Conservation (phyloP, 495 filamentous ascomycete genomes). For the Neurospora africana region DNA sequence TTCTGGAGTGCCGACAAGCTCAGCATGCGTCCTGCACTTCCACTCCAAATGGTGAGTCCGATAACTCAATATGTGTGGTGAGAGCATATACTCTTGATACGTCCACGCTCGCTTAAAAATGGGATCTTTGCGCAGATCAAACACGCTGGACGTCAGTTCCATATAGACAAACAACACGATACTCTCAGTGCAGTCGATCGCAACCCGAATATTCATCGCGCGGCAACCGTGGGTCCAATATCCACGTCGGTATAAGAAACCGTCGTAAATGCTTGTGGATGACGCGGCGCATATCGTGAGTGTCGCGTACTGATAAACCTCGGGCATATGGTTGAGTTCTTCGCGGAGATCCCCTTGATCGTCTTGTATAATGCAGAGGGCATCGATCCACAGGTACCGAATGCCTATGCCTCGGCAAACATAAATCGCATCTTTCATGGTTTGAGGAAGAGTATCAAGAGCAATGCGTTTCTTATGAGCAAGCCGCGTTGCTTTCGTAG, state of each 20-base stretch:
- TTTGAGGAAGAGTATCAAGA: not conserved
- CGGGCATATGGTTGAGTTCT: not conserved
- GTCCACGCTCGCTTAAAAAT: not conserved
- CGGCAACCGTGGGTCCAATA: not conserved
- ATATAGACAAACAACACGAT: not conserved
- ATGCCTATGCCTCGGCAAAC: not conserved
- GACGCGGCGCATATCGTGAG: not conserved
- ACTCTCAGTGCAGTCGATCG: not conserved
- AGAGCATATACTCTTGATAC: not conserved
- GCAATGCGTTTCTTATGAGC: not conserved
- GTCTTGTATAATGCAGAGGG: constrained; percentile 3
- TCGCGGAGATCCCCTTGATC: not conserved
- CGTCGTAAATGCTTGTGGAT: not conserved
- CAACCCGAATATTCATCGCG: not conserved
- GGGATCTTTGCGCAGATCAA: not conserved
- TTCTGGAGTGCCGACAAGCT: not conserved
- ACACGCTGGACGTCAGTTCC: not conserved
- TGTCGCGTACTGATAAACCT: constrained; percentile 1
- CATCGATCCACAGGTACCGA: not conserved
- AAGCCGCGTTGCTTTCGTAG: not conserved
- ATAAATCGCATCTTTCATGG: not conserved
- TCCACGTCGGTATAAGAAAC: not conserved
- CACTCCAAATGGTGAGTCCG: not conserved
- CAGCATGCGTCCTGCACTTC: not conserved
- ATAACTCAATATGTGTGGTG: not conserved